Evolutionary conservation across 73 alveolate genomes (phyloP).

Genomic region (Tetrahymena borealis): DNA sequence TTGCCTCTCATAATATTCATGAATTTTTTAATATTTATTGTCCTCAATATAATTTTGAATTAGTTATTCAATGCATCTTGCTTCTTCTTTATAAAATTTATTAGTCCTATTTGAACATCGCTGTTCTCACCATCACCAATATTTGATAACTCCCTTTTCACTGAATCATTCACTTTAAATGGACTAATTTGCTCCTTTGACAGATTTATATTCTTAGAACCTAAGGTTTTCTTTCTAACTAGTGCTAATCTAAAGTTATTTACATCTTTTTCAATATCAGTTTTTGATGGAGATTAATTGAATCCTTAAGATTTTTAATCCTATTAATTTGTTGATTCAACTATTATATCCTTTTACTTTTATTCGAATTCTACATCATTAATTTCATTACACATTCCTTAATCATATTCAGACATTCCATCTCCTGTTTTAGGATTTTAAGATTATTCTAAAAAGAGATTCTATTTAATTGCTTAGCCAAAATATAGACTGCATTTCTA

Average conservation of each 20-base stretch:
- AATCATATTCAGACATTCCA: not conserved
- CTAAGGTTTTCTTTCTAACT: not conserved
- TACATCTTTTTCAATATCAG: not conserved
- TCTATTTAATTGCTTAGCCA: not conserved
- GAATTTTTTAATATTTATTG: not conserved
- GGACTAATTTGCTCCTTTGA: not conserved
- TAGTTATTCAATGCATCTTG: not conserved
- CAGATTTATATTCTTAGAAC: not conserved
- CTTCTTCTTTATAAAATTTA: not conserved
- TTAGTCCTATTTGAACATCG: not conserved
- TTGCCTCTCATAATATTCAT: not conserved
- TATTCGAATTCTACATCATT: too few species aligned
- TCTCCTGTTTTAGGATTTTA: not conserved
- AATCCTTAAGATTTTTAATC: not conserved
- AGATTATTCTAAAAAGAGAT: not conserved
- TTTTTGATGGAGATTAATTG: not conserved
- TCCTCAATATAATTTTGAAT: not conserved
- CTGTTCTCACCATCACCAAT: not conserved
- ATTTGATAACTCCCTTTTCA: not conserved
- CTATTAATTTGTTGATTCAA: not conserved
- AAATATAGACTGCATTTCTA: not conserved
- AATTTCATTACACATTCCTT: too few species aligned
- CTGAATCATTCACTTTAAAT: not conserved
- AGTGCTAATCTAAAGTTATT: not conserved
- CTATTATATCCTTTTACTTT: not conserved